These are phyloP conservation scores for Xylaria bambusicola DNA, from an alignment of 495 filamentous ascomycete genomes.

Conservation along the genomic window DNA sequence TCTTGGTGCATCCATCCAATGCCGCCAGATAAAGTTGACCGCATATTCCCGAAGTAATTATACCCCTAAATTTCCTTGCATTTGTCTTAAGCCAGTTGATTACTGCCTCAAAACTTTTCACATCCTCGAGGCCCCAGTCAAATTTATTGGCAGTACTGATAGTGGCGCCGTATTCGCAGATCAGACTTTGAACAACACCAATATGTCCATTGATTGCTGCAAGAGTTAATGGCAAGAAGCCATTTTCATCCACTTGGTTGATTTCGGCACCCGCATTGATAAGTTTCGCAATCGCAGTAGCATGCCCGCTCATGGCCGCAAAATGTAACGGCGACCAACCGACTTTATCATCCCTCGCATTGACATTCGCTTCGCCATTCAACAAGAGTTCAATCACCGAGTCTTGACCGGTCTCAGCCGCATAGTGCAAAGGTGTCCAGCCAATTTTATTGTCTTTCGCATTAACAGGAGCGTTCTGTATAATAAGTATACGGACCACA, in stretches of 20 bases:
- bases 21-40: neutral
- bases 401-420: neutral
- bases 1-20: neutral
- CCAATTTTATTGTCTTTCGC: neutral
- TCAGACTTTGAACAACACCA: neutral
- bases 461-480: neutral
- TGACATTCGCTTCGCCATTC: neutral
- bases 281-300: neutral
- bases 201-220: neutral
- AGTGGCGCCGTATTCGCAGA: neutral
- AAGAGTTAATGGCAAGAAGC: neutral
- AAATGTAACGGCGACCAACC: conserved; percentile 1
- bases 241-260: neutral
- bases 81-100: neutral
- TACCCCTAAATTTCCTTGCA: neutral
- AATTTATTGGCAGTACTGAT: neutral
- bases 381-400: neutral
- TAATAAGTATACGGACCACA: neutral
- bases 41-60: neutral
- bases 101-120: neutral
- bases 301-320: neutral
- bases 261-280: neutral
- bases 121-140: neutral
- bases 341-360: neutral
- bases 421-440: neutral